Evolutionary conservation across 352 stramenopile species (phyloP), one percentile per base, ranked within the genome.

Genomic region (Pythium dissotocum): DNA sequence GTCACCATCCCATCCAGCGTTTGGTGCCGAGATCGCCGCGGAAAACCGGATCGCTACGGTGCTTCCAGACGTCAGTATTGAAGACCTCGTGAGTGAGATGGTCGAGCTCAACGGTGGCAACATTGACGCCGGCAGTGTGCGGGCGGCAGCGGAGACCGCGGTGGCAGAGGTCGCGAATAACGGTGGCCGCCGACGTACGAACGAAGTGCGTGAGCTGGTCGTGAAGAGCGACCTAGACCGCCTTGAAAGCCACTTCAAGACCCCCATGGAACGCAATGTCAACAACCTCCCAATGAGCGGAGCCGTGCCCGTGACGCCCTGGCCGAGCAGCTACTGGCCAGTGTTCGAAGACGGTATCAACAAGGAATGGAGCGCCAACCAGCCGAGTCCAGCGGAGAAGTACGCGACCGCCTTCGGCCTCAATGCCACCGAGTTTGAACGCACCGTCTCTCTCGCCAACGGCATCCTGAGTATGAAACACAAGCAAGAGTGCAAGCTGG

Each of bases 261-360:
- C 36, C 0, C 42, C 58, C 2, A 72, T 72, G 51, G 52, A 67
- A n/a, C 51, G 52, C 2, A 72, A 67, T 26, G 7, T 67, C 18
- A 55, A 46, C 14, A 9, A 58, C 21, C 53, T 72, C 2, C 51
- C 53, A 24, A 53, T 44, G 21, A 51, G 9, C 16, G 65, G 58
- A 12, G 26, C 38, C 12, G 52, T 57, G 1, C 33, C 52, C 6
- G 9, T 40, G 36, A 63, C 52, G 6, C 63, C 63, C 18, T 92
- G 83, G 83, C 82, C 83, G 1, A 76, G 73, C 51, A 90, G 83
- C 71, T 92, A 90, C 70, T 92, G 83, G 83, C 82, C 83, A 1
- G 61, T 78, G 54, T 89, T 78, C 61, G 70, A 75, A 18, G 82
- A 91, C 70, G 81, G 80, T 46, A 84, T 91, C 65, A 90, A 90